Evolutionary conservation across 768 basidiomycete genomes (phyloP).

Genomic region (Tephrocybe rancida): DNA sequence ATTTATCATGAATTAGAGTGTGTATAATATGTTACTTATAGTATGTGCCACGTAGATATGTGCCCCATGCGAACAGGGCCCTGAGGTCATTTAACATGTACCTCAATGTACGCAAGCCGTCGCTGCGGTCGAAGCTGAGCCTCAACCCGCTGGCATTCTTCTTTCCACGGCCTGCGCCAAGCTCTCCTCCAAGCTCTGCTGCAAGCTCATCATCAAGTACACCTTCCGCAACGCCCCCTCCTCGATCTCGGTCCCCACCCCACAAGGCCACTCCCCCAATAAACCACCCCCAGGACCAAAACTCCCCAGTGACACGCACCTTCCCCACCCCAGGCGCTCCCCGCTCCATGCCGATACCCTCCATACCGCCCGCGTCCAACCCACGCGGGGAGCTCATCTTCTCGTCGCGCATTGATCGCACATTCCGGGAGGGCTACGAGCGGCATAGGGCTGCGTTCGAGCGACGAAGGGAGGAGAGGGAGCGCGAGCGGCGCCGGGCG

Average conservation of each 20-base stretch:
- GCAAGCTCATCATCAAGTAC: too few species aligned
- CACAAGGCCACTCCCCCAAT: constrained; percentile 27
- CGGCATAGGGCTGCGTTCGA: constrained; percentile 90
- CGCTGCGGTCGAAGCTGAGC: constrained; percentile 61
- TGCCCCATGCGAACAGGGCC: constrained; percentile 92
- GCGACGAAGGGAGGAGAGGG: constrained; percentile 67
- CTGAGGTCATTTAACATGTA: constrained; percentile 96
- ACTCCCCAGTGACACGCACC: constrained; percentile 25
- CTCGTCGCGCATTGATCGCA: constrained; percentile 80
- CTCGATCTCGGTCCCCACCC: constrained; percentile 13
- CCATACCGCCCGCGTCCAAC: constrained; percentile 88
- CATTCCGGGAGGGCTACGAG: constrained; percentile 91
- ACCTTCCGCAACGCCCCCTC: neutral
- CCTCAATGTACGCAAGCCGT: constrained; percentile 87
- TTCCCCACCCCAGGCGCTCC: constrained; percentile 33
- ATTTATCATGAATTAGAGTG: too few species aligned
- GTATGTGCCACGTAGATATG: too few species aligned
- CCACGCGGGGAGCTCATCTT: constrained; percentile 98
- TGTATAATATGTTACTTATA: too few species aligned
- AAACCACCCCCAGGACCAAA: constrained; percentile 39
- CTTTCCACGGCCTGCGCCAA: constrained; percentile 45
- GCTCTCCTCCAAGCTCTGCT: constrained; percentile 22
- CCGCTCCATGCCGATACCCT: constrained; percentile 59
- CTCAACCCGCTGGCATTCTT: constrained; percentile 63
- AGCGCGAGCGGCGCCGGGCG: constrained; percentile 32